Percentiles rank a stretch among this genome's conserved stretches.
phyloP scores from a whole-genome alignment of 108 stramenopile species.

The Conticribra guillardii region DNA sequence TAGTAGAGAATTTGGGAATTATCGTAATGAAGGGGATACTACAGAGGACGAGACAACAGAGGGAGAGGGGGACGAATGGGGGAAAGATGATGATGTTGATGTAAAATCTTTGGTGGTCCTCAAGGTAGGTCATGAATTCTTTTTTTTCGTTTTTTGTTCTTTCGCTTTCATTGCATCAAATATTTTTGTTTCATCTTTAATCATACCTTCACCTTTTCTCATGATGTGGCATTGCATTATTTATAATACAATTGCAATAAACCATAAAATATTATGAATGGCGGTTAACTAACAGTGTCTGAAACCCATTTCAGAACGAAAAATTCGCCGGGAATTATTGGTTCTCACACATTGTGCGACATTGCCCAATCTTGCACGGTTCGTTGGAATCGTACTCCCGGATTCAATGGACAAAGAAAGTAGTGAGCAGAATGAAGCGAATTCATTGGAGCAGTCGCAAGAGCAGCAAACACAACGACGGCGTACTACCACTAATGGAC shows the following conservation, averaged over 20 bases:
- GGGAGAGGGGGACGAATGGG: conserved; percentile 9
- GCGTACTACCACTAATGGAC: conserved; percentile 4
- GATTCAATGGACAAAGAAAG: conserved; percentile 27
- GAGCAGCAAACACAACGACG: conserved; percentile 1
- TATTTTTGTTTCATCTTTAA: background rate
- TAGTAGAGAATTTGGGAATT: background rate
- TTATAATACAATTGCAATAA: no score
- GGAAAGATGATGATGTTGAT: conserved; percentile 4
- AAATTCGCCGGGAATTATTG: conserved; percentile 81
- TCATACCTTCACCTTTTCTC: background rate
- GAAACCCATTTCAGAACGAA: conserved; percentile 85
- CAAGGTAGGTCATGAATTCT: conserved; percentile 7
- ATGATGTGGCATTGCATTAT: no score
- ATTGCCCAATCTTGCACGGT: conserved; percentile 74
- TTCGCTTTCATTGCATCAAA: background rate
- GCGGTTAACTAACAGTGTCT: no score
- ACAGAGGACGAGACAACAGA: conserved; percentile 23
- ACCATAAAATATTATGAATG: no score
- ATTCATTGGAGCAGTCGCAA: conserved; percentile 1
- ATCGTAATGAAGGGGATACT: background rate
- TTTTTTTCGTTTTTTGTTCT: background rate
- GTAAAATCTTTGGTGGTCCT: conserved; percentile 19
- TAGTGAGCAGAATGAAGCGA: conserved; percentile 1
- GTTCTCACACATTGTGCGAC: conserved; percentile 66
- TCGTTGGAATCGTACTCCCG: conserved; percentile 58